Evolutionary conservation across 2,329 filamentous ascomycete species (phyloP).

Genomic region (Colletotrichum camelliae): DNA sequence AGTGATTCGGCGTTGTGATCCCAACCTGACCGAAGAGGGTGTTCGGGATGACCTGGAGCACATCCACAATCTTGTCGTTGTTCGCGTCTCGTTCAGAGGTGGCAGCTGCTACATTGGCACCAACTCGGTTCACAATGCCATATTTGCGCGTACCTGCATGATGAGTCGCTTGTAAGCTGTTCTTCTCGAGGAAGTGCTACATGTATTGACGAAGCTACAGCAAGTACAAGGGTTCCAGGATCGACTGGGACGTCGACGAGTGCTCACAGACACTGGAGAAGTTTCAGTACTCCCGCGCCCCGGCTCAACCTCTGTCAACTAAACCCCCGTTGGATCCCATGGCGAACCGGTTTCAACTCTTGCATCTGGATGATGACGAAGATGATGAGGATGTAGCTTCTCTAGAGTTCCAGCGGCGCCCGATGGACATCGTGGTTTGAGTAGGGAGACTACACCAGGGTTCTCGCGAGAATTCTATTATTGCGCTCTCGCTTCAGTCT

Average conservation of each 20-base stretch:
- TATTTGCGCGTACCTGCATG: slow-evolving; percentile 81
- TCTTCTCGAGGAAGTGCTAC: not conserved
- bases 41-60: slow-evolving; percentile 81
- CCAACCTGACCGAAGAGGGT: slow-evolving; percentile 63
- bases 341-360: slow-evolving; percentile 67
- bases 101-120: slow-evolving; percentile 72
- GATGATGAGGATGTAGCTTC: slow-evolving; percentile 30
- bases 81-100: slow-evolving; percentile 65
- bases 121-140: slow-evolving; percentile 78
- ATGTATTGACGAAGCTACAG: slow-evolving; percentile 44
- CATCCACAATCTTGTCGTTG: slow-evolving; percentile 78
- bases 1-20: slow-evolving; percentile 65
- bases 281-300: slow-evolving; percentile 29
- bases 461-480: not conserved
- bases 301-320: slow-evolving; percentile 29
- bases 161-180: slow-evolving; percentile 60
- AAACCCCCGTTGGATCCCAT: slow-evolving; percentile 42
- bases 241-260: slow-evolving; percentile 76
- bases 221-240: slow-evolving; percentile 72
- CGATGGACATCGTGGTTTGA: slow-evolving; percentile 24
- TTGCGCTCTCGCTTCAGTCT: not conserved
- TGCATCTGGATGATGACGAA: slow-evolving; percentile 55
- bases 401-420: slow-evolving; percentile 2
- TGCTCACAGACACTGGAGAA: slow-evolving; percentile 65
- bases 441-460: not conserved